Evolutionary conservation across 176 grass and related monocot genomes (phyloP).

Genomic region (Lolium perenne): DNA sequence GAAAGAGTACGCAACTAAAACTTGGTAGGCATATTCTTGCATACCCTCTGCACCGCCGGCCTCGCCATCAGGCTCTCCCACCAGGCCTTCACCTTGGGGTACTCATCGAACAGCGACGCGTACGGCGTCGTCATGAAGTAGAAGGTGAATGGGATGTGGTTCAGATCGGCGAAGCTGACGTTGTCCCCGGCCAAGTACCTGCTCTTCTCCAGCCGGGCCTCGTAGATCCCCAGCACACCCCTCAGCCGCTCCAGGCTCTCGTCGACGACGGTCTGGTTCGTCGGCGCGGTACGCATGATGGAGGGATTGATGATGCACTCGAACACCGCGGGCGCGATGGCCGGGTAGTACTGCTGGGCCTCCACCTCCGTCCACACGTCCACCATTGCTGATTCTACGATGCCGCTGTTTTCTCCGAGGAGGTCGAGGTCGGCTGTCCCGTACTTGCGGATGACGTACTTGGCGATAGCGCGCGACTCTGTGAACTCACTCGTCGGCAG

Average conservation of each 20-base stretch:
- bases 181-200: neutral
- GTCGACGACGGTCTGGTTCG: neutral
- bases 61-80: slow-evolving; percentile 41
- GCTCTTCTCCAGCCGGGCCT: neutral
- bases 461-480: slow-evolving; percentile 3
- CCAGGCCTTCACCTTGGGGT: slow-evolving; percentile 42
- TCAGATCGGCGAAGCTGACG: slow-evolving; percentile 4
- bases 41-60: slow-evolving; percentile 35
- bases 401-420: neutral
- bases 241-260: slow-evolving; percentile 3
- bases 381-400: neutral
- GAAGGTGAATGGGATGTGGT: slow-evolving; percentile 20
- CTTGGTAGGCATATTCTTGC: neutral
- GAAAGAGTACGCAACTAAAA: neutral
- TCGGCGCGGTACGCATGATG: neutral
- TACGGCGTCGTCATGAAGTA: slow-evolving; percentile 10
- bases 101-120: slow-evolving; percentile 28
- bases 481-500: neutral
- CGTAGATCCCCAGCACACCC: neutral
- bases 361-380: slow-evolving; percentile 20
- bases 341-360: neutral
- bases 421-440: neutral
- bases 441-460: neutral
- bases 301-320: slow-evolving; percentile 4
- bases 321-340: neutral